phyloP scores from a whole-genome alignment of 1,139 yeast species.

The Lodderomyces parapsilosis region DNA sequence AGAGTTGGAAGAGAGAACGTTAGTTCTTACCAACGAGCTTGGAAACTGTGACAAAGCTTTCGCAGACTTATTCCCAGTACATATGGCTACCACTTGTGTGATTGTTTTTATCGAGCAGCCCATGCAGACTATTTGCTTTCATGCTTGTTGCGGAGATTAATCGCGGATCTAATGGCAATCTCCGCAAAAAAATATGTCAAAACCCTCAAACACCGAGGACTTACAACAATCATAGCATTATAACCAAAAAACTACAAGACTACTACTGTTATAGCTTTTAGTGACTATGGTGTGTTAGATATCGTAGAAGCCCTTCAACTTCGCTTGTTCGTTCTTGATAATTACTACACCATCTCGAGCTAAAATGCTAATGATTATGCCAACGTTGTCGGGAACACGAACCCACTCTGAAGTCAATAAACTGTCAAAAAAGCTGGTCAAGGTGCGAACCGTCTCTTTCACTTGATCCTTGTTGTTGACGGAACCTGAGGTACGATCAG shows the following conservation, averaged over 20 bases:
- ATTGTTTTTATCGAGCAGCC: too few relatives aligned
- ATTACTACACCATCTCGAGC: not conserved
- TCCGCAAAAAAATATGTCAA: not conserved
- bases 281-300: too few relatives aligned
- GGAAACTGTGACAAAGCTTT: too few relatives aligned
- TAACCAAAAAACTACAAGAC: too few relatives aligned
- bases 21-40: too few relatives aligned
- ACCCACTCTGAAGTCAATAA: conserved; percentile 12
- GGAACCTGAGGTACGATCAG: conserved; percentile 19
- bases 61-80: too few relatives aligned
- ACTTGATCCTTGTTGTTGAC: conserved; percentile 20
- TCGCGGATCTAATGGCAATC: not conserved
- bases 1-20: too few relatives aligned
- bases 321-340: not conserved
- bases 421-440: conserved; percentile 9
- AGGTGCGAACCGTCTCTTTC: conserved; percentile 14
- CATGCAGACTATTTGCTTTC: conserved; percentile 18
- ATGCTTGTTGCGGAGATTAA: conserved; percentile 1
- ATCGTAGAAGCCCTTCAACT: not conserved
- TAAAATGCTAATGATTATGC: not conserved
- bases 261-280: too few relatives aligned
- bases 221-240: too few relatives aligned
- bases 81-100: too few relatives aligned
- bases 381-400: not conserved
- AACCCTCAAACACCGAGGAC: too few relatives aligned